Conservation (phyloP, 164 flowering plant species). For the Malania oleifera region DNA sequence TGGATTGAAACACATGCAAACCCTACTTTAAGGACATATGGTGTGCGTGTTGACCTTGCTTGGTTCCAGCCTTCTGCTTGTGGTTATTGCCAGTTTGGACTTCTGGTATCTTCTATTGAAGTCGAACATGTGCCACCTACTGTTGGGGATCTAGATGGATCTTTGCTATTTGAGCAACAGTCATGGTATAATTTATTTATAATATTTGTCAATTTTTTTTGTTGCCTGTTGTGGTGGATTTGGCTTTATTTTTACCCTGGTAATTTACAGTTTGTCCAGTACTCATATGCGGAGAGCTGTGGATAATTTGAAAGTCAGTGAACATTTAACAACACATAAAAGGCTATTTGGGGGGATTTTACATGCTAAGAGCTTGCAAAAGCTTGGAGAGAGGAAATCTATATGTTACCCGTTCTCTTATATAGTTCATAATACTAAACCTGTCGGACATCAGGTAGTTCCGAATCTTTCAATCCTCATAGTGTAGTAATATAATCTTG, state of each 20-base stretch:
- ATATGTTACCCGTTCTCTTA: constrained; percentile 35
- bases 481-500: not conserved
- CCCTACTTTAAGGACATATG: constrained; percentile 56
- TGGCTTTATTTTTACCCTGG: constrained; percentile 1
- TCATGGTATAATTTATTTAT: constrained; percentile 33
- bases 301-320: constrained; percentile 30
- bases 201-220: not conserved
- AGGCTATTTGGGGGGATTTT: constrained; percentile 44
- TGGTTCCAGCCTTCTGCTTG: constrained; percentile 71
- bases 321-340: constrained; percentile 30
- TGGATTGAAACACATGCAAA: constrained; percentile 93
- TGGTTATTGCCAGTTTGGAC: constrained; percentile 81
- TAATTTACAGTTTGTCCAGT: constrained; percentile 27
- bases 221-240: not conserved
- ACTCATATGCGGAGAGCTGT: constrained; percentile 22
- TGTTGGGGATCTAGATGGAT: constrained; percentile 22
- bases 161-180: constrained; percentile 23
- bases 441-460: constrained; percentile 59
- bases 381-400: constrained; percentile 31
- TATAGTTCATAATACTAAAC: constrained; percentile 37
- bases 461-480: constrained; percentile 1
- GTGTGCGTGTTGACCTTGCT: constrained; percentile 65
- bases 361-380: constrained; percentile 30
- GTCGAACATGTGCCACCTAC: constrained; percentile 27
- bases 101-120: constrained; percentile 46